These are phyloP conservation scores for Penicillium hordei DNA, from an alignment of 2,329 filamentous ascomycete genomes.

Conservation along the genomic window DNA sequence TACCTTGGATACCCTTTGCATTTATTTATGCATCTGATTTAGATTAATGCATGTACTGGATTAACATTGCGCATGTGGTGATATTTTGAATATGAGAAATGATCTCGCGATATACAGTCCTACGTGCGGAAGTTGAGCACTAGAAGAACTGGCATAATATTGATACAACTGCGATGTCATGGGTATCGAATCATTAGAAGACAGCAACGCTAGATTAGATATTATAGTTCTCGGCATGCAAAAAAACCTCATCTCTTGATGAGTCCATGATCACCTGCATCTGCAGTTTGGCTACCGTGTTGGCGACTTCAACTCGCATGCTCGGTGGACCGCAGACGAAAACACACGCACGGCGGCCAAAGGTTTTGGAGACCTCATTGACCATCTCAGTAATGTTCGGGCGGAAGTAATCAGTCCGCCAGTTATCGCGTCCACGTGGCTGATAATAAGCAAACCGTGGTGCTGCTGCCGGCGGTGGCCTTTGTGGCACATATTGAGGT, in stretches of 20 bases:
- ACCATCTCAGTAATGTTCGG: constrained; percentile 87
- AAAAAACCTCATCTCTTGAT: constrained; percentile 81
- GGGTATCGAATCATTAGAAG: constrained; percentile 20
- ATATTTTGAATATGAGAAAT: constrained; percentile 2
- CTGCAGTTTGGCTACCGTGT: constrained; percentile 79
- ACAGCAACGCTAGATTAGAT: constrained; percentile 54
- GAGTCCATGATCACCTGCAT: constrained; percentile 77
- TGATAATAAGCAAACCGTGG: constrained; percentile 84
- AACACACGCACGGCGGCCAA: constrained; percentile 79
- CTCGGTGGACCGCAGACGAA: constrained; percentile 88
- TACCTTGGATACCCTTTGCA: constrained; percentile 15
- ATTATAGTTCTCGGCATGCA: constrained; percentile 95
- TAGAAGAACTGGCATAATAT: not conserved
- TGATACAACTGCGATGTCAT: constrained; percentile 1
- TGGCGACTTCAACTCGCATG: constrained; percentile 87
- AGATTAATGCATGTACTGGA: not conserved
- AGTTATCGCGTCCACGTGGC: constrained; percentile 62
- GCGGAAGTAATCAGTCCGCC: constrained; percentile 88
- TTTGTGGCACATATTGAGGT: constrained; percentile 84
- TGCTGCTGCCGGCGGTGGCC: constrained; percentile 71
- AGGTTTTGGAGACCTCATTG: constrained; percentile 74
- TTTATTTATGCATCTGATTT: not conserved
- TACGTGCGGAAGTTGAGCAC: constrained; percentile 1
- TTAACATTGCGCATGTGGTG: not conserved
- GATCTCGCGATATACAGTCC: not conserved